A percentile compares a stretch with the other conserved stretches of the same genome.
Conservation (phyloP, 148 eudicot genomes). For the Spergularia bocconei region DNA sequence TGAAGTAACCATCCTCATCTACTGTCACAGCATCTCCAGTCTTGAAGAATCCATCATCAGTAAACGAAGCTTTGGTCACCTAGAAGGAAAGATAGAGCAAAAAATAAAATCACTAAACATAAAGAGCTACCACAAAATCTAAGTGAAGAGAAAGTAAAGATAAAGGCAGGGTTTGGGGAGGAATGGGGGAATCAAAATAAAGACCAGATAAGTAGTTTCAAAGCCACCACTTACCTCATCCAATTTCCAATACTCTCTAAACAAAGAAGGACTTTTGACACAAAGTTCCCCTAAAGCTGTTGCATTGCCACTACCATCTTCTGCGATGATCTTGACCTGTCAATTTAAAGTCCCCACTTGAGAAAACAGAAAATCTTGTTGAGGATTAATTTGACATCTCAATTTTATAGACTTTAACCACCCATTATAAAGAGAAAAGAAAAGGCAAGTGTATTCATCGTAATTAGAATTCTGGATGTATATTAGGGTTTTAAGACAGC, state of each 20-base stretch:
- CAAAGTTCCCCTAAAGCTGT: constrained; percentile 84
- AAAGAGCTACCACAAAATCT: neutral
- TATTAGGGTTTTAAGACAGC: neutral
- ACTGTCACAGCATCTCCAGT: constrained; percentile 86
- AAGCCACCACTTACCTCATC: constrained; percentile 54
- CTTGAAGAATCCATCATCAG: constrained; percentile 80
- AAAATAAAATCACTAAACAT: constrained; percentile 1
- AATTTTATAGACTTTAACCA: neutral
- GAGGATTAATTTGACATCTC: constrained; percentile 4
- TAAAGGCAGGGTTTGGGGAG: neutral
- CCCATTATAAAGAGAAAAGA: neutral
- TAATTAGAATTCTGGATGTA: neutral
- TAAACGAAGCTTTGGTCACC: constrained; percentile 89
- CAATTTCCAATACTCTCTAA: constrained; percentile 93
- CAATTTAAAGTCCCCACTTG: constrained; percentile 9
- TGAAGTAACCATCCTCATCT: constrained; percentile 92
- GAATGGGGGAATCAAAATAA: constrained; percentile 7
- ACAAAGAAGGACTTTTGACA: constrained; percentile 86
- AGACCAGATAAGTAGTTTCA: neutral
- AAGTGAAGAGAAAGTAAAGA: neutral
- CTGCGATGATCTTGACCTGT: constrained; percentile 80
- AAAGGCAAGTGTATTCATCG: neutral
- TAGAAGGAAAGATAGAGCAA: constrained; percentile 26
- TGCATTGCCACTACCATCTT: constrained; percentile 51
- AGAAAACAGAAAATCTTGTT: neutral